Evolutionary conservation across 176 grass and related monocot genomes (phyloP), one percentile per base, ranked within the genome.

Genomic region (Eleusine indica): DNA sequence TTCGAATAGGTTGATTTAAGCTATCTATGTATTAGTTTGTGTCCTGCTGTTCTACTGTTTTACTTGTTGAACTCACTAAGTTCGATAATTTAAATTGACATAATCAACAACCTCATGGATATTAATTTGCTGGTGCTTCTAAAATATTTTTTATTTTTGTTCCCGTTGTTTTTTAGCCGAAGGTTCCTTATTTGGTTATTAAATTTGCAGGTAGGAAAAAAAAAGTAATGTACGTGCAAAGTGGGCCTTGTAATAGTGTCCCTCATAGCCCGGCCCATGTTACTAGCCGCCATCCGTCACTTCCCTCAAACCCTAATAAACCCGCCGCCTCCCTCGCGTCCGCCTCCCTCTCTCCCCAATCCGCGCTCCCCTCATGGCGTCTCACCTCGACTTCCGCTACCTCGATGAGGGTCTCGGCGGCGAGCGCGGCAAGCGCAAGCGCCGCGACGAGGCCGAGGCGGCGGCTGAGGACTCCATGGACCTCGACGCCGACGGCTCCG

Each of bases 381-480:
- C 74, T 47, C 90, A 86, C 61, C 76, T 98, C 53, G 95, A 98
- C 71, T 98, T 98, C 73, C 96, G 96, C 51, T 93, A 83, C 92
- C 93, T 98, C 1, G 96, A 98, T 47, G 96, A 98, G 81, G 91
- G 92, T 62, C 91, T 98, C 53, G 95, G 95, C 80, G 92, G 95
- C 49, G 87, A 77, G 68, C 91, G 86, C 87, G 90, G 86, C 75
- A 98, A 98, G 91, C 90, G 92, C 79, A 91, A 94, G 84, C 93
- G 91, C 54, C 62, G 84, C 18, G 81, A 85, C 14, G 71, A 75
- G 46, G 52, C 68, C 15, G 73, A 68, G 47, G 81, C 79, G 0
- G 90, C 69, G 9, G 85, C 35, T 7, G 53, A 44, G 12, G 86
- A 92, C 15, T 79, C 92, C 25, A 94, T 94, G 92, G 92, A 98